Conservation (phyloP, 495 filamentous ascomycete species). For the Penicillium pancosmium region DNA sequence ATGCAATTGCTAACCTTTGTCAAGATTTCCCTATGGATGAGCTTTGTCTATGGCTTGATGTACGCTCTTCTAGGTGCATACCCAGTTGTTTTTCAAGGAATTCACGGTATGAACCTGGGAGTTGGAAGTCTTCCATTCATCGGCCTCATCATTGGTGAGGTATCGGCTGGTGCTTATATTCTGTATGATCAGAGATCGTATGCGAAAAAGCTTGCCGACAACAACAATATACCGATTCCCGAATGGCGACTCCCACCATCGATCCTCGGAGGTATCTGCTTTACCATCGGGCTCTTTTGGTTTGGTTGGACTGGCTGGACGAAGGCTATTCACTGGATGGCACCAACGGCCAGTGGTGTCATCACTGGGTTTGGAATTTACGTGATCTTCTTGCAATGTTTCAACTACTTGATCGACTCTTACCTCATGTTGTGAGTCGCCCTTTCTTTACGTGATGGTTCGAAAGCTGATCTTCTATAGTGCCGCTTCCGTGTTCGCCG, state of each 20-base stretch:
- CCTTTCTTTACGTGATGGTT: not conserved
- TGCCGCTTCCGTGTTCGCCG: conserved; percentile 90
- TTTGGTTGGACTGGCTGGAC: conserved; percentile 45
- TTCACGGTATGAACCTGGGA: conserved; percentile 42
- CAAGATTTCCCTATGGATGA: conserved; percentile 48
- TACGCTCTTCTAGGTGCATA: conserved; percentile 45
- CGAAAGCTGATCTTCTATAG: conserved; percentile 25
- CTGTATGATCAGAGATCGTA: conserved; percentile 33
- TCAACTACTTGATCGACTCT: conserved; percentile 45
- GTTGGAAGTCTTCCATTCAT: conserved; percentile 45
- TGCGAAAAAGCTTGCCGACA: conserved; percentile 31
- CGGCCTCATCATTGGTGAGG: conserved; percentile 41
- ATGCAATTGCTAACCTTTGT: too few relatives aligned
- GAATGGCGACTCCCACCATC: conserved; percentile 47
- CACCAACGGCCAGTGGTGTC: conserved; percentile 39
- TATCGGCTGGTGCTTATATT: conserved; percentile 34
- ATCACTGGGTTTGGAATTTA: conserved; percentile 39
- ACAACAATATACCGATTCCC: conserved; percentile 38
- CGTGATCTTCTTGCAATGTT: conserved; percentile 42
- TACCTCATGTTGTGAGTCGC: conserved; percentile 68
- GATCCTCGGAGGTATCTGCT: conserved; percentile 50
- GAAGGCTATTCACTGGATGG: conserved; percentile 41
- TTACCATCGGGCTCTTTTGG: conserved; percentile 59
- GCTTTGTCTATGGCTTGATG: conserved; percentile 50
- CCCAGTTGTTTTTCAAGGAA: conserved; percentile 42